Evolutionary conservation across 345 rosid species (phyloP).

Genomic region (Salix suchowensis): DNA sequence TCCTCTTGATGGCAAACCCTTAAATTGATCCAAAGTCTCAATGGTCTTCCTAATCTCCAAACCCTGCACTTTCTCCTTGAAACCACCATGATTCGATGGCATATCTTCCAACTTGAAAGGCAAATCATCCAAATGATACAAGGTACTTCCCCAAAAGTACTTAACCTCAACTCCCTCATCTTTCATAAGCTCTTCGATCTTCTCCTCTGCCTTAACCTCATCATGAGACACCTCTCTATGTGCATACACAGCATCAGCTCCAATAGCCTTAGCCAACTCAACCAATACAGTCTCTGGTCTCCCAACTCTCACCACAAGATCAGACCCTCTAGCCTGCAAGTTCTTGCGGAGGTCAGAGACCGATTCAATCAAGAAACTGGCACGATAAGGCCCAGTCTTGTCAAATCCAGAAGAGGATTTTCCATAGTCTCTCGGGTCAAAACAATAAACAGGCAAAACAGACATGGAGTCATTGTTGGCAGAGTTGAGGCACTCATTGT

Average conservation of each 20-base stretch:
- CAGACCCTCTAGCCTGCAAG: constrained; percentile 87
- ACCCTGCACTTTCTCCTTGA: constrained; percentile 67
- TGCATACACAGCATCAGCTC: constrained; percentile 88
- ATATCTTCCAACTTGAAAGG: constrained; percentile 82
- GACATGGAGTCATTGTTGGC: constrained; percentile 86
- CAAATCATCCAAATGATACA: constrained; percentile 88
- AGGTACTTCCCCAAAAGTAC: constrained; percentile 94
- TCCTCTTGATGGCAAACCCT: constrained; percentile 80
- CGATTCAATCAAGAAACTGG: constrained; percentile 78
- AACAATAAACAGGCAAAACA: constrained; percentile 87
- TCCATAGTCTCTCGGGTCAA: constrained; percentile 91
- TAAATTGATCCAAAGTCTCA: constrained; percentile 76
- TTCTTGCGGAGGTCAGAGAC: constrained; percentile 88
- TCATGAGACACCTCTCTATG: constrained; percentile 84
- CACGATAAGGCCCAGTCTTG: constrained; percentile 81
- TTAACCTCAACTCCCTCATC: constrained; percentile 88
- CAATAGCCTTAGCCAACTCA: constrained; percentile 80
- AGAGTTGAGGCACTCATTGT: constrained; percentile 77
- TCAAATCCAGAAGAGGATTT: constrained; percentile 86
- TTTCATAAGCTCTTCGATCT: constrained; percentile 77
- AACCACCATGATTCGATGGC: constrained; percentile 75
- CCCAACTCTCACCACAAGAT: constrained; percentile 85
- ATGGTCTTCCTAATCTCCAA: constrained; percentile 83
- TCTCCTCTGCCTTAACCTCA: constrained; percentile 83
- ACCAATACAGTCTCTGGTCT: constrained; percentile 68